Base-by-base conservation (phyloP, 1,284 basidiomycete species). In the Trametes hirsuta region DNA sequence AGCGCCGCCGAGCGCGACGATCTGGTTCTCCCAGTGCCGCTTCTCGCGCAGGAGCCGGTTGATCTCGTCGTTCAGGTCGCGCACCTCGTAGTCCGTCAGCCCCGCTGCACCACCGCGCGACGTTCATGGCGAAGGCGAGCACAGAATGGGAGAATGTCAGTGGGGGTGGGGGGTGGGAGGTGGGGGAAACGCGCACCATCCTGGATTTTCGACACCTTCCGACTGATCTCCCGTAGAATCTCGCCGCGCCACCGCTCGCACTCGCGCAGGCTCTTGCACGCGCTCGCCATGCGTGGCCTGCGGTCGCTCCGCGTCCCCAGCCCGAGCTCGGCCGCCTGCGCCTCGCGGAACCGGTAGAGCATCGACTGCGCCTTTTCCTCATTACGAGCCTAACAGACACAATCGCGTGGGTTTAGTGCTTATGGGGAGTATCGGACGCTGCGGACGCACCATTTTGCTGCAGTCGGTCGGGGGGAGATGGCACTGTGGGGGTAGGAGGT, bases 181-280 rank as follows among this genome's bases (percentile, higher is more conserved):
- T 47, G 46, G 15, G 47, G 14, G 49, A 22, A 10, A 18, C 1
- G 82, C 91, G 67, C 55, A 97, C 95, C 79, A 72, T 99, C 97
- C 74, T 99, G 97, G 56, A 98, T 98, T 78, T 98, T 98, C 36
- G 93, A 93, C 34, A 99, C 97, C 73, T 99, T 99, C 64, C 97
- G 76, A 71, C 92, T 94, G 58, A 99, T 96, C 72, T 99, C 97
- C 53, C 94, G 82, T 59, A 98, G 75, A 44, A 98, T 94, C 73
- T 98, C 96, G 61, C 94, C 95, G 72, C 97, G 81, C 95, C 95
- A 99, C 53, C 93, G 81, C 77, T 99, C 97, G 71, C 94, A 97
- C 58, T 98, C 96, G 45, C 94, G 82, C 67, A 99, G 72, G 68
- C 90, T 95, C 73, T 95, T 95, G 71, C 95, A 97, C 10, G 87